Conservation (phyloP, 176 grass and related monocot species). For the Pharus latifolius region DNA sequence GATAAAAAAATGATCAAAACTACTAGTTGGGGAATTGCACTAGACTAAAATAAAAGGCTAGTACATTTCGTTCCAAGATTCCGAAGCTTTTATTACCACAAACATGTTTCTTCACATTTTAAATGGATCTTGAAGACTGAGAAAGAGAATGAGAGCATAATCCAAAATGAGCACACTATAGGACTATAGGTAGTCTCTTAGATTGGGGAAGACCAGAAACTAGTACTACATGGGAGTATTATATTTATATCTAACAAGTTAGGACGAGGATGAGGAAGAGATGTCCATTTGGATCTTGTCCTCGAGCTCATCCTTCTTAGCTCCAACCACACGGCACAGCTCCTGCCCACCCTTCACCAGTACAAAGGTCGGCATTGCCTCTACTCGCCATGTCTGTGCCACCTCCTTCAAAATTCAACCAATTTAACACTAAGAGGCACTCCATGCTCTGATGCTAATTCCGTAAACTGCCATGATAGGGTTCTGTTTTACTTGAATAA, state of each 20-base stretch:
- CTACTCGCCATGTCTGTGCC: conserved; percentile 63
- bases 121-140: neutral
- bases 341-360: conserved; percentile 58
- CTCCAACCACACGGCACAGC: conserved; percentile 65
- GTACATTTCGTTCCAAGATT: too few relatives aligned
- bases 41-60: too few relatives aligned
- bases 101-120: neutral
- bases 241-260: neutral
- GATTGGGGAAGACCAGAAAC: neutral
- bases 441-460: neutral
- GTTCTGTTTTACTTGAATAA: too few relatives aligned
- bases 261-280: conserved; percentile 10
- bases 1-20: too few relatives aligned
- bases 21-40: too few relatives aligned
- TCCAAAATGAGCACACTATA: neutral
- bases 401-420: conserved; percentile 44
- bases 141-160: neutral
- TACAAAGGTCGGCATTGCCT: conserved; percentile 81
- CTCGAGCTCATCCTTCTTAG: conserved; percentile 83
- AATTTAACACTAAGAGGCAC: neutral
- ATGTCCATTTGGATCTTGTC: conserved; percentile 52
- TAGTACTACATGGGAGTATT: neutral
- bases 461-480: neutral
- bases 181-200: neutral
- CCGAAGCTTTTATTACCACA: conserved; percentile 10